Evolutionary conservation across 768 basidiomycete genomes (phyloP), one percentile per base, ranked within the genome.

Genomic region (Cystobasidium onofrii): DNA sequence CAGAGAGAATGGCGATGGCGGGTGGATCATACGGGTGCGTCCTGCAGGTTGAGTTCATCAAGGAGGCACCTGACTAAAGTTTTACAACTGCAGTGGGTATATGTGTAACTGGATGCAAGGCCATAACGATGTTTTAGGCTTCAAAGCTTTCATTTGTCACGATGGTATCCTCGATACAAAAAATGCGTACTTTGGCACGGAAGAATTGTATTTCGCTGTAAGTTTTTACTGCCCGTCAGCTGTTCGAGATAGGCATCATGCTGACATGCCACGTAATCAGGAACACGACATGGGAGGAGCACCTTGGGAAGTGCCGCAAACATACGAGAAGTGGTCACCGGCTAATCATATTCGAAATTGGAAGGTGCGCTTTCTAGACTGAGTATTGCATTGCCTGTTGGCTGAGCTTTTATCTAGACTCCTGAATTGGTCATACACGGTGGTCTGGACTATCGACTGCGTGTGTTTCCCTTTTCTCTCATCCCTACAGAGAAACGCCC

Each of bases 111-210:
- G 41, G 61, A 62, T 61, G 36, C 90, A 95, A 82, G 91, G 92
- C 0, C 91, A 96, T 12, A 92, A 95, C 77, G 91, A 84, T 75
- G 88, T 86, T 1, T 92, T 92, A 79, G 85, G 86, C 25, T 96
- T 98, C 85, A 96, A 94, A 82, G 91, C 92, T 2, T 84, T 97
- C 52, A 86, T 94, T 15, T 89, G 88, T 77, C 95, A 98, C 78
- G 95, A 99, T 79, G 95, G 95, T 10, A 90, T 92, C 23, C 63
- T 74, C 39, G 64, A 74, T 44, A 84, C 88, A 1, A 84, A 81
- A 9, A 89, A 89, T 81, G 89, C 88, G 60, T 91, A 89, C n/a
- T 74, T 64, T 73, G 34, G 18, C 0, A 66, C 54, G 25, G 62
- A 79, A 69, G 76, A 78, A 62, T 70, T 43, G 9, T 43, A 66